Percentiles rank a stretch among this genome's conserved stretches.
Evolutionary conservation across 169 alveolate species (phyloP).

Genomic region (Toxoplasma gondii): DNA sequence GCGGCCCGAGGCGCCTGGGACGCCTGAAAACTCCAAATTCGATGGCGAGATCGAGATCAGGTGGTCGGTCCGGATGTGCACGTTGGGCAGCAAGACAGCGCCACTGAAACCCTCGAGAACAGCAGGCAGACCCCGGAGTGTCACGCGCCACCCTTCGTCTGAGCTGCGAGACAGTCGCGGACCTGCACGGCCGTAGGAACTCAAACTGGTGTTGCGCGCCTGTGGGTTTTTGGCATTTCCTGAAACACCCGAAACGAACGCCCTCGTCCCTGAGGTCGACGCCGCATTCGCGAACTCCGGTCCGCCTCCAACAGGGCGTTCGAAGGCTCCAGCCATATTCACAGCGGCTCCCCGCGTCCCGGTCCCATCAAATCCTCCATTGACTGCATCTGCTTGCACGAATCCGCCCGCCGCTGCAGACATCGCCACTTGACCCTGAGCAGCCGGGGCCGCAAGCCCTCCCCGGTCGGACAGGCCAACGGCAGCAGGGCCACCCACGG

Average conservation of each 20-base stretch:
- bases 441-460: too few species aligned
- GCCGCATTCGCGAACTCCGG: not conserved
- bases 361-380: not conserved
- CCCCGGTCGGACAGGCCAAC: not conserved
- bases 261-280: not conserved
- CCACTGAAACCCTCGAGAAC: constrained; percentile 63
- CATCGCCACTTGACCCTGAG: not conserved
- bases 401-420: not conserved
- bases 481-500: not conserved
- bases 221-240: not conserved
- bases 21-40: constrained; percentile 13
- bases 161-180: not conserved
- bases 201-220: not conserved
- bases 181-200: not conserved
- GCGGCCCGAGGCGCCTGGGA: constrained; percentile 36
- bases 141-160: constrained; percentile 24
- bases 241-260: not conserved
- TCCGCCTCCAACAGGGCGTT: not conserved
- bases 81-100: constrained; percentile 50
- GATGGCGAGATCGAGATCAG: constrained; percentile 55
- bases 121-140: constrained; percentile 36
- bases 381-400: not conserved
- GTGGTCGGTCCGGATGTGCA: constrained; percentile 56
- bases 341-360: not conserved
- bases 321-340: not conserved